phyloP scores from a whole-genome alignment of 495 filamentous ascomycete species.

The Oidiodendron maius region DNA sequence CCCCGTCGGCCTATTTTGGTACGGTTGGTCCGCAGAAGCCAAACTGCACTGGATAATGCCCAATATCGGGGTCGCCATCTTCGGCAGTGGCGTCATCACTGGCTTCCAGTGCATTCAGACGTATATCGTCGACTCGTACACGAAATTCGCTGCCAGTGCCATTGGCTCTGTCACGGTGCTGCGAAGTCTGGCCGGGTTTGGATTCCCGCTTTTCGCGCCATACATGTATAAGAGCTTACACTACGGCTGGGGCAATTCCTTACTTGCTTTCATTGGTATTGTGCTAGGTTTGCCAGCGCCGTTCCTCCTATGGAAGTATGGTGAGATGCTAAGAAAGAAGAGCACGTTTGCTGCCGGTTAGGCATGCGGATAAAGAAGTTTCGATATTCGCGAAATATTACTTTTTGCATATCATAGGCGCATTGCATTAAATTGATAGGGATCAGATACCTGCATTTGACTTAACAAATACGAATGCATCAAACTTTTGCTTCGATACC shows the following conservation, averaged over 20 bases:
- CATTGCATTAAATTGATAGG: too few species aligned
- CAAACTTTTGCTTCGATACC: too few species aligned
- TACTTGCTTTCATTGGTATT: slow-evolving; percentile 47
- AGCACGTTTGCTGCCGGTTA: slow-evolving; percentile 62
- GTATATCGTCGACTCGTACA: slow-evolving; percentile 76
- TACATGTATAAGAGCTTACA: slow-evolving; percentile 53
- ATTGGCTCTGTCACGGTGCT: slow-evolving; percentile 62
- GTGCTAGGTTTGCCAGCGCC: slow-evolving; percentile 45
- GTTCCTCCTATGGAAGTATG: slow-evolving; percentile 44
- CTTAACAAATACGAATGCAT: too few species aligned
- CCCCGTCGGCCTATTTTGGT: slow-evolving; percentile 62
- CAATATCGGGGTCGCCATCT: slow-evolving; percentile 60
- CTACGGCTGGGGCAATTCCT: slow-evolving; percentile 50
- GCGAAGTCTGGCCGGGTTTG: slow-evolving; percentile 64
- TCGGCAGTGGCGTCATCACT: slow-evolving; percentile 54
- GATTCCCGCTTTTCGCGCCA: slow-evolving; percentile 73
- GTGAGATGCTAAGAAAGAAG: slow-evolving; percentile 41
- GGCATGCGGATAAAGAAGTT: too few species aligned
- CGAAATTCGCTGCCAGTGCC: slow-evolving; percentile 67
- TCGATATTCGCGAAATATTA: too few species aligned
- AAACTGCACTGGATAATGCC: slow-evolving; percentile 67
- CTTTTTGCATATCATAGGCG: too few species aligned
- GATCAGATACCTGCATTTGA: too few species aligned
- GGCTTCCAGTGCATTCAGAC: slow-evolving; percentile 68
- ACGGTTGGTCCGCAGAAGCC: slow-evolving; percentile 64